Evolutionary conservation across 257 asterid genomes (phyloP).

Genomic region (Solanum infundibuliforme): DNA sequence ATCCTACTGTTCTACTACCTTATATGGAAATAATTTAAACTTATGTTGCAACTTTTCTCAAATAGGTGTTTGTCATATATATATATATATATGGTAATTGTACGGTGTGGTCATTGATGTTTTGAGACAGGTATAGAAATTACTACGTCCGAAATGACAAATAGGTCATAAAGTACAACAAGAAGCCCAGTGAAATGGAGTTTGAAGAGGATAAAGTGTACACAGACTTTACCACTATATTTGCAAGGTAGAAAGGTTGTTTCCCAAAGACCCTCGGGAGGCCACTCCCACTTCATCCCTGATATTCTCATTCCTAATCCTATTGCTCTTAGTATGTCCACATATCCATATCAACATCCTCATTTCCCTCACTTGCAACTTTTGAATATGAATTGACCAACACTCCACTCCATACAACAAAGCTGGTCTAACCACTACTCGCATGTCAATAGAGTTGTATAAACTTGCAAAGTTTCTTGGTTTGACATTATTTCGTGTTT

Average conservation of each 20-base stretch:
- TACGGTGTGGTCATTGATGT: too few relatives aligned
- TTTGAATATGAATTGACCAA: background rate
- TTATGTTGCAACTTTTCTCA: background rate
- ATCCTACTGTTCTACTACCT: background rate
- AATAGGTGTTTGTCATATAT: background rate
- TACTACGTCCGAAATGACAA: background rate
- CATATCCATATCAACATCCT: background rate
- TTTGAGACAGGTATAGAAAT: background rate
- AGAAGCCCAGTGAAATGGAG: background rate
- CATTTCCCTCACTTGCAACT: background rate
- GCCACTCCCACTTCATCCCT: background rate
- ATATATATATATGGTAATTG: too few relatives aligned
- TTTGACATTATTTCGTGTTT: background rate
- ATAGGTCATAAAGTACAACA: background rate
- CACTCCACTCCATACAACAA: background rate
- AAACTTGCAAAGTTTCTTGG: background rate
- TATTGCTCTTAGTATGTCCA: background rate
- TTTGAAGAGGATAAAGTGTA: background rate
- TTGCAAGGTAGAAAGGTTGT: background rate
- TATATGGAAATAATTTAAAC: background rate
- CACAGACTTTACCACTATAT: background rate
- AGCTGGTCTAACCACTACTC: background rate
- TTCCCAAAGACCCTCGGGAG: background rate
- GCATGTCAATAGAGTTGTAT: background rate
- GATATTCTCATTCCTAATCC: background rate